These are phyloP conservation scores for Karstenula rhodostoma DNA, from an alignment of 2,329 filamentous ascomycete species.

Conservation along the genomic window DNA sequence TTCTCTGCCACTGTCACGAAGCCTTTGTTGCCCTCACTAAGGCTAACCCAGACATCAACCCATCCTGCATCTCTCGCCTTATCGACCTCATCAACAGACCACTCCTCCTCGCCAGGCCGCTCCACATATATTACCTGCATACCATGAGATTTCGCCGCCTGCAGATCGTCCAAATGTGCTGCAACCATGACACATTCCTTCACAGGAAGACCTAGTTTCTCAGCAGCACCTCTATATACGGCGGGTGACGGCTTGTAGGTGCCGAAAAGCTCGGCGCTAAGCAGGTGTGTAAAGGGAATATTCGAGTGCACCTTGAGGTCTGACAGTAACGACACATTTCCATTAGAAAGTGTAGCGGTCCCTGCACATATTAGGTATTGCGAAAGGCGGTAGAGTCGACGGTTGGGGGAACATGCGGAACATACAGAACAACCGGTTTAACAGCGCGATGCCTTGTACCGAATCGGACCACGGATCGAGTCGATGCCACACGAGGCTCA, in stretches of 20 bases:
- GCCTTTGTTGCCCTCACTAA: conserved; percentile 57
- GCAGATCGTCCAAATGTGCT: conserved; percentile 74
- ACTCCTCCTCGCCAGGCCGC: conserved; percentile 70
- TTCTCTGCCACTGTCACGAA: conserved; percentile 55
- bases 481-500: conserved; percentile 74
- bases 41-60: conserved; percentile 65
- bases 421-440: conserved; percentile 60
- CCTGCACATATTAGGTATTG: conserved; percentile 20
- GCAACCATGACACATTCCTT: conserved; percentile 78
- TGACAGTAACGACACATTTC: conserved; percentile 70
- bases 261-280: conserved; percentile 74
- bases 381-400: too few relatives aligned
- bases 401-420: not conserved
- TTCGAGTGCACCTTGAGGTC: conserved; percentile 68
- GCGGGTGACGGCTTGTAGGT: conserved; percentile 76
- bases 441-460: conserved; percentile 62
- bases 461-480: conserved; percentile 75
- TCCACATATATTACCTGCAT: conserved; percentile 79
- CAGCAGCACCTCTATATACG: conserved; percentile 74
- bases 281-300: conserved; percentile 68
- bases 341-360: conserved; percentile 77
- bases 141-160: conserved; percentile 70
- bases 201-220: conserved; percentile 64
- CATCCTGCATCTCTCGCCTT: conserved; percentile 64
- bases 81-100: conserved; percentile 59